Base-by-base conservation (phyloP, 768 basidiomycete species). In the Tephrocybe rancida region DNA sequence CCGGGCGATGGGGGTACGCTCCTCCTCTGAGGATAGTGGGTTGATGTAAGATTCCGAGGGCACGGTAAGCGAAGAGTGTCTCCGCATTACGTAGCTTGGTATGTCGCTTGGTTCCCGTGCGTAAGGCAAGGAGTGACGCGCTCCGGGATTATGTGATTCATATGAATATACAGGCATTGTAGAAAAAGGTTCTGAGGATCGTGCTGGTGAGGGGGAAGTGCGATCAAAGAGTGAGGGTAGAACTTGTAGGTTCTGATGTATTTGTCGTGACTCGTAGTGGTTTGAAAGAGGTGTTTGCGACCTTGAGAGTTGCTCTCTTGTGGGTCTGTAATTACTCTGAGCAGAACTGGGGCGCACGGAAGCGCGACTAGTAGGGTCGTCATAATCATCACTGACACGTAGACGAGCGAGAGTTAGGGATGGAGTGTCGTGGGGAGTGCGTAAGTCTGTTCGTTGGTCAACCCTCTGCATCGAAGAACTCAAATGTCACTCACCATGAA, bases 401-500 rank as follows among this genome's bases (percentile, higher is more conserved):
- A 76, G 70, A 56, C 75, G 72, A 59, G 77, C 76, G 60, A 84
- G 55, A 50, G 77, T 71, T 59, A 72, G 53, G 42, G 72, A 67
- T 27, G 70, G 67, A 47, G 74, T 74, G 51, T 73, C 70, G 25
- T 56, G 70, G 30, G 49, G 24, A 30, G 19, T 44, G 41, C 54
- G 48, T 48, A 58, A 52, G 44, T 41, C 63, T 62, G 19, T 22
- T 43, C 25, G 29, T 44, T 39, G 26, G 49, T 41, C 21, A n/a
- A 8, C 24, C 18, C 30, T 24, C 25, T n/a, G 37, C 41, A 10
- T 29, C 10, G 19, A 16, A 26, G 27, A 10, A 16, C 16, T 41
- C 19, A 11, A 18, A 44, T 7, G 32, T 5, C 25, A 50, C 64
- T 49, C 47, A 85, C 88, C 81, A 75, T 79, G 72, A 64, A 89